These are phyloP conservation scores for Vitis rupestris DNA, from an alignment of 164 flowering plant genomes.

Conservation along the genomic window DNA sequence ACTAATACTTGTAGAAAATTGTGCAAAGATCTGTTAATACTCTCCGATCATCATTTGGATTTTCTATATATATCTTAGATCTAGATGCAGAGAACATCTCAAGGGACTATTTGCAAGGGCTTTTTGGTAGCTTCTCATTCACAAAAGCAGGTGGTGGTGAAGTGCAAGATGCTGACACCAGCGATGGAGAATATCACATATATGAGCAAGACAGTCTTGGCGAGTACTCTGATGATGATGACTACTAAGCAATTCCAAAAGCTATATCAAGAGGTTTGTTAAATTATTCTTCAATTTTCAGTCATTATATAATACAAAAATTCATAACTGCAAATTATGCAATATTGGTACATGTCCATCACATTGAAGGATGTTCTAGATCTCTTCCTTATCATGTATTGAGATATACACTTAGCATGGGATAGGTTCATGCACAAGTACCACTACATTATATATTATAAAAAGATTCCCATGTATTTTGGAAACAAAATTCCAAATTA, in stretches of 20 bases:
- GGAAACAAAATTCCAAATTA: too few relatives aligned
- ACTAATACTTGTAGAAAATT: too few relatives aligned
- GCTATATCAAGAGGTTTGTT: conserved; percentile 5
- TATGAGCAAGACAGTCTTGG: conserved; percentile 58
- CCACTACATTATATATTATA: too few relatives aligned
- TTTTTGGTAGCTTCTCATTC: conserved; percentile 69
- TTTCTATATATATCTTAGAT: conserved; percentile 47
- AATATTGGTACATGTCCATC: too few relatives aligned
- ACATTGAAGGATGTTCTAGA: too few relatives aligned
- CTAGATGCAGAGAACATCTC: conserved; percentile 48
- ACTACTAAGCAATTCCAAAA: conserved; percentile 5
- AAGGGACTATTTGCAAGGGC: conserved; percentile 69
- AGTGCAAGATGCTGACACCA: conserved; percentile 30
- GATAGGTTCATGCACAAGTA: too few relatives aligned
- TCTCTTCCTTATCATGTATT: too few relatives aligned
- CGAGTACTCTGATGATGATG: conserved; percentile 33
- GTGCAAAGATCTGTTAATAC: too few relatives aligned
- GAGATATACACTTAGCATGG: too few relatives aligned
- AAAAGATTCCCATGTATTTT: too few relatives aligned
- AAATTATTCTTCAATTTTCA: background rate
- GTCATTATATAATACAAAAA: too few relatives aligned
- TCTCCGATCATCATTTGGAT: conserved; percentile 2
- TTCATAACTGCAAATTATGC: too few relatives aligned
- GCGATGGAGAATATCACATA: conserved; percentile 74
- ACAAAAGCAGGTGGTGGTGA: conserved; percentile 22